A percentile compares a stretch with the other conserved stretches of the same genome.
Conservation (phyloP, 2,329 filamentous ascomycete species). For the Ilyonectria sp. region DNA sequence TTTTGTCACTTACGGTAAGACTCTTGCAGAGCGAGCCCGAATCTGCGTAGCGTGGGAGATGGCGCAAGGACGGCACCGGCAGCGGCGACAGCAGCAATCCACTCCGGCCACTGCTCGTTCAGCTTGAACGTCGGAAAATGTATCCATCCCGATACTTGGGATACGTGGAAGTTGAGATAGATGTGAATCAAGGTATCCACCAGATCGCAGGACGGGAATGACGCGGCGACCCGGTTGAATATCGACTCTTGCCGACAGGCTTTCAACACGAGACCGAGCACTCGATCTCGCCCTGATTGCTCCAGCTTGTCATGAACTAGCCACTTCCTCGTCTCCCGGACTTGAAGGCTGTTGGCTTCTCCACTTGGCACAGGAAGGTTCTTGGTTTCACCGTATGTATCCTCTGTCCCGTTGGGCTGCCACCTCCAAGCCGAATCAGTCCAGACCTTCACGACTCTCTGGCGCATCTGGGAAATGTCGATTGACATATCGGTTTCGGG, state of each 20-base stretch:
- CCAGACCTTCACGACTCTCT: constrained; percentile 64
- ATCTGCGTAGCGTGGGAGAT: constrained; percentile 70
- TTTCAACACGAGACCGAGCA: constrained; percentile 75
- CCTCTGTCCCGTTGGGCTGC: constrained; percentile 62
- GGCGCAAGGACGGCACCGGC: constrained; percentile 73
- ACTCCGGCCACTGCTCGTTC: constrained; percentile 69
- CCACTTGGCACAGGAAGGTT: constrained; percentile 61
- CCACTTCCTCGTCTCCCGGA: constrained; percentile 56
- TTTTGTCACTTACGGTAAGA: constrained; percentile 59
- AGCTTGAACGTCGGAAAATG: constrained; percentile 73
- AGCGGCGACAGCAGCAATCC: constrained; percentile 72
- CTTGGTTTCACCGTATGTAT: constrained; percentile 60
- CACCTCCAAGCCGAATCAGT: constrained; percentile 67
- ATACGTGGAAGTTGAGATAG: constrained; percentile 70
- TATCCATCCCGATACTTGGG: constrained; percentile 72
- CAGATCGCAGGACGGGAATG: constrained; percentile 73
- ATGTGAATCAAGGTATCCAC: constrained; percentile 74
- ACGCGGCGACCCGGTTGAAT: constrained; percentile 68
- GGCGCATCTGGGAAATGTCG: constrained; percentile 63
- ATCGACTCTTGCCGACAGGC: constrained; percentile 67
- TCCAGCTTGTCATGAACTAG: constrained; percentile 61
- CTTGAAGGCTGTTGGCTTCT: constrained; percentile 56
- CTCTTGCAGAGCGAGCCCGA: constrained; percentile 71
- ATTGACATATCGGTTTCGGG: constrained; percentile 55
- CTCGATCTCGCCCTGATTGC: constrained; percentile 69